Evolutionary conservation across 306 rosid species (phyloP).

Genomic region (Datisca glomerata): DNA sequence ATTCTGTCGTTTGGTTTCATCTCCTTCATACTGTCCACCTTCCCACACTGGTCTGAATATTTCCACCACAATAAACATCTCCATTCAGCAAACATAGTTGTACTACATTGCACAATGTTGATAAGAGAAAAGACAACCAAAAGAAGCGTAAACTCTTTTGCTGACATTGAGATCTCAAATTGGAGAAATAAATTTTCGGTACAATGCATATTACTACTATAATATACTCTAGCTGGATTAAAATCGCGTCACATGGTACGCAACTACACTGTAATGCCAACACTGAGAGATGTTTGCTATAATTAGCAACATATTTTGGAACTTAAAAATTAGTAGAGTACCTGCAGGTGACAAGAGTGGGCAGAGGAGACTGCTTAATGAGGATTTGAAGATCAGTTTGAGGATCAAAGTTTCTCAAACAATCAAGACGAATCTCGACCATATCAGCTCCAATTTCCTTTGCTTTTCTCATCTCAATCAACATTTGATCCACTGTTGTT

Average conservation of each 20-base stretch:
- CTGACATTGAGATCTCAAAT: too few relatives aligned
- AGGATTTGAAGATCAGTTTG: slow-evolving; percentile 22
- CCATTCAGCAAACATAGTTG: slow-evolving; percentile 1
- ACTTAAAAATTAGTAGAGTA: too few relatives aligned
- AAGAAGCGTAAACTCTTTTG: too few relatives aligned
- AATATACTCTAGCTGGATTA: too few relatives aligned
- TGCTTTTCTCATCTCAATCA: slow-evolving; percentile 28
- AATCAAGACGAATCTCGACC: slow-evolving; percentile 41
- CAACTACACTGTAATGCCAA: too few relatives aligned
- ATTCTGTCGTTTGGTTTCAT: slow-evolving; percentile 36
- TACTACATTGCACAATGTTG: not conserved
- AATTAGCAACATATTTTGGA: too few relatives aligned
- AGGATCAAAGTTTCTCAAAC: slow-evolving; percentile 33
- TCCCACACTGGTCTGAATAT: slow-evolving; percentile 60
- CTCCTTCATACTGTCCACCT: slow-evolving; percentile 48
- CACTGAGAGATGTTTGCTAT: too few relatives aligned
- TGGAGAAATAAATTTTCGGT: too few relatives aligned
- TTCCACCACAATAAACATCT: not conserved
- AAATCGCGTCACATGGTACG: too few relatives aligned
- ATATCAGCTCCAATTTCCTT: slow-evolving; percentile 38
- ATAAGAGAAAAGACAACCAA: not conserved
- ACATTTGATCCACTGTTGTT: slow-evolving; percentile 18
- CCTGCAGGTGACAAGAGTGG: slow-evolving; percentile 43
- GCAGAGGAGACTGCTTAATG: slow-evolving; percentile 24
- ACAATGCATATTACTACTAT: too few relatives aligned